phyloP scores from a whole-genome alignment of 78 protist genomes.

The Tieghemostelium lacteum region DNA sequence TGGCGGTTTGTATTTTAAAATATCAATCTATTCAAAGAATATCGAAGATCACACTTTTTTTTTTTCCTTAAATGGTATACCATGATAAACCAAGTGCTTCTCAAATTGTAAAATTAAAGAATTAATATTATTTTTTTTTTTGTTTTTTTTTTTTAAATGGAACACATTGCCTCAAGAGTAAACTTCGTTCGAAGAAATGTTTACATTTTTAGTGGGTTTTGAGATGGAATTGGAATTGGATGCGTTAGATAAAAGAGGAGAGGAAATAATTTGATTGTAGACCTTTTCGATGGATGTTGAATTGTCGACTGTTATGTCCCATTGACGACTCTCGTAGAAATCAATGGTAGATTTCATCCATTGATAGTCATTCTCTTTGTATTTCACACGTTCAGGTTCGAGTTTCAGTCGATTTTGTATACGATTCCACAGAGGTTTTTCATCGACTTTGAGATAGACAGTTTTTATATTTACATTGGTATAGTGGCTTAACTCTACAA shows the following conservation, averaged over 20 bases:
- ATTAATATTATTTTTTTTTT: slow-evolving; percentile 7
- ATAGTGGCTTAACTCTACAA: slow-evolving; percentile 41
- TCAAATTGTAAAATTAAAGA: no score
- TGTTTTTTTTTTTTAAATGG: not conserved
- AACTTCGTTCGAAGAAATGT: no score
- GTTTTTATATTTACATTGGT: slow-evolving; percentile 58
- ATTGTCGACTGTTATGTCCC: slow-evolving; percentile 62
- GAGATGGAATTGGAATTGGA: not conserved
- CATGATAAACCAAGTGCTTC: no score
- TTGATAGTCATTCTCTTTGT: slow-evolving; percentile 44
- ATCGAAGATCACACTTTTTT: not conserved
- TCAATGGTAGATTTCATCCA: slow-evolving; percentile 64
- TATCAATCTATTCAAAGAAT: not conserved
- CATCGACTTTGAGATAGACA: slow-evolving; percentile 40
- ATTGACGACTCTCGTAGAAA: slow-evolving; percentile 35
- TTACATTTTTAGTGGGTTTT: no score
- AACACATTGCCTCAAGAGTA: no score
- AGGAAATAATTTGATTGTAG: no score
- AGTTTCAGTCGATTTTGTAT: slow-evolving; percentile 30
- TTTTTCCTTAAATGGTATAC: no score
- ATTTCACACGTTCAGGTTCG: slow-evolving; percentile 52
- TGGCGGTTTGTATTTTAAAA: not conserved
- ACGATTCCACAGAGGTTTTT: slow-evolving; percentile 49
- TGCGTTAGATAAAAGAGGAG: no score
- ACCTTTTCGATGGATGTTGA: no score